Conservation (phyloP, 768 basidiomycete genomes). For the Scleroderma citrinum region DNA sequence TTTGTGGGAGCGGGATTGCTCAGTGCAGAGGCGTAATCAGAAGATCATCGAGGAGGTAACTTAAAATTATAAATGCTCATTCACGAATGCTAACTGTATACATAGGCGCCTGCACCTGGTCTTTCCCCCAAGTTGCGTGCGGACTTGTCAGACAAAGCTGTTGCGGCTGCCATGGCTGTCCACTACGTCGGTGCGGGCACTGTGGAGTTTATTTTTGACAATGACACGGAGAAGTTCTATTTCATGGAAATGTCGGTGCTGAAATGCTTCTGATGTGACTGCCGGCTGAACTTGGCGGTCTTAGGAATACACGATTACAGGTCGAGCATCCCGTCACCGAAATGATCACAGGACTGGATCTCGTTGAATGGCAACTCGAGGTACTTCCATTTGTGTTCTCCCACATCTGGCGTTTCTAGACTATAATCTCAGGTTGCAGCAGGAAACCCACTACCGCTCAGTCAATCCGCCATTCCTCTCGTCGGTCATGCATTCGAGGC, state of each 20-base stretch:
- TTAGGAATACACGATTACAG: slow-evolving; percentile 79
- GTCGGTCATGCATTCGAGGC: slow-evolving; percentile 94
- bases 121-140: slow-evolving; percentile 71
- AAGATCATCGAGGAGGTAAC: slow-evolving; percentile 88
- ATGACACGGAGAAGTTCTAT: slow-evolving; percentile 78
- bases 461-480: slow-evolving; percentile 74
- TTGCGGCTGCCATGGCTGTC: slow-evolving; percentile 90
- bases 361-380: slow-evolving; percentile 94
- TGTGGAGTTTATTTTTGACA: slow-evolving; percentile 97
- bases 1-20: slow-evolving; percentile 94
- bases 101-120: slow-evolving; percentile 85
- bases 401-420: background rate
- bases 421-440: slow-evolving; percentile 59
- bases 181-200: slow-evolving; percentile 89
- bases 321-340: slow-evolving; percentile 93
- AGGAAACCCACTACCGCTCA: slow-evolving; percentile 77
- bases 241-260: slow-evolving; percentile 88
- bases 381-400: slow-evolving; percentile 27
- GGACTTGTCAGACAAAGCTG: slow-evolving; percentile 79
- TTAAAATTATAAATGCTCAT: background rate
- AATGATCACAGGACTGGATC: slow-evolving; percentile 90
- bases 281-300: background rate
- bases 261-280: background rate
- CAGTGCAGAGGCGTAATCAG: slow-evolving; percentile 88
- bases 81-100: background rate